These are phyloP conservation scores for Podila clonocystis DNA, from an alignment of 192 early-diverging fungal species.

Conservation along the genomic window DNA sequence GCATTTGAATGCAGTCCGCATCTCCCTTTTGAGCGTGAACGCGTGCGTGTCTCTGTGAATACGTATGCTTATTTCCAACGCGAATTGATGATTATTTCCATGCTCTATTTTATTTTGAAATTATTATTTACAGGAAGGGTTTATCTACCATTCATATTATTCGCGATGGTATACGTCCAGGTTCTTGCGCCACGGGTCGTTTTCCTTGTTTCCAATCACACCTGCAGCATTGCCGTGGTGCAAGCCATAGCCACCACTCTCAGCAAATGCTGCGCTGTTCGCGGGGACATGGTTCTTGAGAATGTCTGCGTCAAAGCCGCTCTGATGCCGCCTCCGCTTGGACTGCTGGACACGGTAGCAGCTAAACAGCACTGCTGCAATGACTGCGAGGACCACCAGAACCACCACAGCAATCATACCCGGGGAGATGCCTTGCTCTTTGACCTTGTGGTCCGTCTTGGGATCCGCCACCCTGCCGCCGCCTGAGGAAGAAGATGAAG, in stretches of 20 bases:
- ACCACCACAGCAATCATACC: conserved; percentile 15
- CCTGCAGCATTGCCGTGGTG: neutral
- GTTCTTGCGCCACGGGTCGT: no score
- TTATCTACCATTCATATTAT: no score
- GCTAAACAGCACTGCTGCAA: conserved; percentile 7
- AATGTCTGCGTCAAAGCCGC: conserved; percentile 20
- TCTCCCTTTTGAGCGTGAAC: neutral
- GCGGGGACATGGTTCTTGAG: conserved; percentile 15
- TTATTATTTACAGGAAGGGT: no score
- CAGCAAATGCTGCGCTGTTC: neutral
- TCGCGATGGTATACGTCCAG: no score
- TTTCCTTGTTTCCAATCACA: neutral
- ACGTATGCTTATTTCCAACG: neutral
- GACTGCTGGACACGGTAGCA: conserved; percentile 23
- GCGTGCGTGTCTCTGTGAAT: conserved; percentile 1
- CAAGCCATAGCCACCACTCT: neutral
- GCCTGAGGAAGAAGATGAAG: no score
- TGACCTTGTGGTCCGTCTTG: neutral
- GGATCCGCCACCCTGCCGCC: neutral
- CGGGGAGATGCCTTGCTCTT: neutral
- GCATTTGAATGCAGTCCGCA: neutral
- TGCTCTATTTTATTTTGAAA: neutral
- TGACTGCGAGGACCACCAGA: conserved; percentile 2
- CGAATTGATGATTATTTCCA: neutral
- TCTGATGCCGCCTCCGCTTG: neutral